phyloP scores from a whole-genome alignment of 768 basidiomycete genomes.

The Phaeotremella fagi region DNA sequence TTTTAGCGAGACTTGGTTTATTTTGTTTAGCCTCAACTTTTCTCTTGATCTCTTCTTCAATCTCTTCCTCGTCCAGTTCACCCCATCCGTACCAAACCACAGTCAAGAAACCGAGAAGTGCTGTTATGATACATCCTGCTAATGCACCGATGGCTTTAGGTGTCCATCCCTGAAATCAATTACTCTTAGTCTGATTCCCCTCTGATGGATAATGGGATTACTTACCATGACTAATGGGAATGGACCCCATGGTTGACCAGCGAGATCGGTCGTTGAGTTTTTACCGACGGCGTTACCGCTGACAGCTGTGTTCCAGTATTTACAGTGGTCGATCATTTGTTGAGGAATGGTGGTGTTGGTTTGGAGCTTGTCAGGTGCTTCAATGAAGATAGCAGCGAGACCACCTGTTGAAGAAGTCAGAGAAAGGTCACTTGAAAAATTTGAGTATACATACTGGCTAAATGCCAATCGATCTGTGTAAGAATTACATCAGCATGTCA shows the following conservation, averaged over 20 bases:
- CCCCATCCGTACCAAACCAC: constrained; percentile 84
- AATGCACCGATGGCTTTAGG: constrained; percentile 47
- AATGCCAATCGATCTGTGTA: constrained; percentile 45
- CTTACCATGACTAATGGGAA: constrained; percentile 66
- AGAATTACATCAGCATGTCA: background rate
- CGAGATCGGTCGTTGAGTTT: constrained; percentile 61
- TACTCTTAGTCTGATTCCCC: constrained; percentile 8
- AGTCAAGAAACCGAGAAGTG: constrained; percentile 71
- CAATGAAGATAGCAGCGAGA: constrained; percentile 77
- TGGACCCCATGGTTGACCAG: constrained; percentile 58
- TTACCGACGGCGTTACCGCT: constrained; percentile 86
- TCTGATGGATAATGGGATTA: constrained; percentile 4
- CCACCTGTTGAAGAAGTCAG: constrained; percentile 50
- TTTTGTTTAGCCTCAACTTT: constrained; percentile 57
- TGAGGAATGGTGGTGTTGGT: constrained; percentile 55
- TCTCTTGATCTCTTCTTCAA: constrained; percentile 64
- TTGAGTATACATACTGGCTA: constrained; percentile 10
- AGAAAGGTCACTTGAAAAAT: background rate
- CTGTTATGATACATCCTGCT: constrained; percentile 70
- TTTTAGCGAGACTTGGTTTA: constrained; percentile 15
- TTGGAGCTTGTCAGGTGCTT: constrained; percentile 71
- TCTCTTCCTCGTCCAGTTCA: constrained; percentile 73
- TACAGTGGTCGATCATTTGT: constrained; percentile 67
- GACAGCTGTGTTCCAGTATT: constrained; percentile 56
- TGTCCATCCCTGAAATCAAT: constrained; percentile 44